Evolutionary conservation across 139 green algal species (phyloP).

Genomic region (Chlorella sp.): DNA sequence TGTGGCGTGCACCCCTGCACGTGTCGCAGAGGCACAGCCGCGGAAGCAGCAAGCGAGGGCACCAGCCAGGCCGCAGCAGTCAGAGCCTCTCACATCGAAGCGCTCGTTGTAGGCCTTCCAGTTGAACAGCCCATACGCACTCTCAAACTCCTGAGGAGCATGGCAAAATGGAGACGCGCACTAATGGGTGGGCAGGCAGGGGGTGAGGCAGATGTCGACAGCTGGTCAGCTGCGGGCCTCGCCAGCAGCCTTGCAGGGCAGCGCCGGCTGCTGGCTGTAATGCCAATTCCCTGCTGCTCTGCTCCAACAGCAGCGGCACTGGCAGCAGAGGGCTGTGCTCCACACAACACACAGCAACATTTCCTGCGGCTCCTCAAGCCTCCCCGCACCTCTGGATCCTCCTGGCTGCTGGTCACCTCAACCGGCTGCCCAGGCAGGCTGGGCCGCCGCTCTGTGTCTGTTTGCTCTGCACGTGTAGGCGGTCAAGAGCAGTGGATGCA

Average conservation of each 20-base stretch:
- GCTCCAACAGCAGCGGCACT: neutral
- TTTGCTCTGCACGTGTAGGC: constrained; percentile 5
- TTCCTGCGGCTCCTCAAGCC: no score
- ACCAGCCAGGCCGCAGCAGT: neutral
- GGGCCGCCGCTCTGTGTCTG: constrained; percentile 7
- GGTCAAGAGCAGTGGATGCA: no score
- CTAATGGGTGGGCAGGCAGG: neutral
- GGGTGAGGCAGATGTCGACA: neutral
- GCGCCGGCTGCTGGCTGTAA: neutral
- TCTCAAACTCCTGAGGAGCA: constrained; percentile 7
- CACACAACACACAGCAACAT: no score
- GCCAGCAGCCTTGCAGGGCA: neutral
- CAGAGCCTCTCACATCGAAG: constrained; percentile 56
- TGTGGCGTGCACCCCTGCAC: no score
- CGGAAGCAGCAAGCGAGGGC: neutral
- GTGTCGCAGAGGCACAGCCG: no score
- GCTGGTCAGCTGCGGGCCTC: neutral
- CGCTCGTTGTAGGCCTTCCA: constrained; percentile 48
- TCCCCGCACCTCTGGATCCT: neutral
- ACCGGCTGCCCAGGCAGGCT: neutral
- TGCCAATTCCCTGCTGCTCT: neutral
- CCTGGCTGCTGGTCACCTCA: neutral
- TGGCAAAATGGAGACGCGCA: no score
- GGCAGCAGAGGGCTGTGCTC: neutral
- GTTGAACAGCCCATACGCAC: constrained; percentile 53